Evolutionary conservation across 2,329 filamentous ascomycete species (phyloP).

Genomic region (Epichloe festucae): DNA sequence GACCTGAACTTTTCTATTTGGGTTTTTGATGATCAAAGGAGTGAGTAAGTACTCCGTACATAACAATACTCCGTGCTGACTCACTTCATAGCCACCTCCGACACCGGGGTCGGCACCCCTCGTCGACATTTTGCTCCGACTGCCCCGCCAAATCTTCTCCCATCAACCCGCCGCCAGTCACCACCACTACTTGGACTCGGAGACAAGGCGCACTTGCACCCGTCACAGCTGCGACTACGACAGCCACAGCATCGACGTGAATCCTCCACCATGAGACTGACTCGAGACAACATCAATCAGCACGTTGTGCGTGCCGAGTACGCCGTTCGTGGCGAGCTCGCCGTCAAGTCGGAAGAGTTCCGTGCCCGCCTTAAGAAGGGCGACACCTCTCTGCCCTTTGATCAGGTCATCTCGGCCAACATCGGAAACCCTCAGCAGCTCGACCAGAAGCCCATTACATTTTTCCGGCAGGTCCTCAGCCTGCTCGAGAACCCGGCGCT

Average conservation of each 20-base stretch:
- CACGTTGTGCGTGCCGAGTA: slow-evolving; percentile 82
- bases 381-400: slow-evolving; percentile 57
- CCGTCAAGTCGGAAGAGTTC: slow-evolving; percentile 85
- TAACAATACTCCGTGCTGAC: not conserved
- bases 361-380: slow-evolving; percentile 57
- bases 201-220: not conserved
- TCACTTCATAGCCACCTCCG: not conserved
- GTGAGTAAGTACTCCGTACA: too few relatives aligned
- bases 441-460: slow-evolving; percentile 97
- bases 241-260: slow-evolving; percentile 17
- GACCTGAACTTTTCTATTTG: too few relatives aligned
- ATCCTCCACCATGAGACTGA: slow-evolving; percentile 39
- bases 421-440: slow-evolving; percentile 98
- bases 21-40: too few relatives aligned
- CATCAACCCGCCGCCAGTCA: slow-evolving; percentile 1
- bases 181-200: not conserved
- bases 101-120: not conserved
- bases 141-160: slow-evolving; percentile 6
- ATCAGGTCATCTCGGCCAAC: slow-evolving; percentile 88
- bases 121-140: slow-evolving; percentile 1
- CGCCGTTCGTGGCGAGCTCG: slow-evolving; percentile 90
- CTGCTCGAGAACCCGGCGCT: slow-evolving; percentile 81
- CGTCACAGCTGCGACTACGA: slow-evolving; percentile 9
- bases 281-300: slow-evolving; percentile 81
- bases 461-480: slow-evolving; percentile 94